Evolutionary conservation across 176 grass and related monocot species (phyloP), one percentile per base, ranked within the genome.

Genomic region (Aegilops bicornis): DNA sequence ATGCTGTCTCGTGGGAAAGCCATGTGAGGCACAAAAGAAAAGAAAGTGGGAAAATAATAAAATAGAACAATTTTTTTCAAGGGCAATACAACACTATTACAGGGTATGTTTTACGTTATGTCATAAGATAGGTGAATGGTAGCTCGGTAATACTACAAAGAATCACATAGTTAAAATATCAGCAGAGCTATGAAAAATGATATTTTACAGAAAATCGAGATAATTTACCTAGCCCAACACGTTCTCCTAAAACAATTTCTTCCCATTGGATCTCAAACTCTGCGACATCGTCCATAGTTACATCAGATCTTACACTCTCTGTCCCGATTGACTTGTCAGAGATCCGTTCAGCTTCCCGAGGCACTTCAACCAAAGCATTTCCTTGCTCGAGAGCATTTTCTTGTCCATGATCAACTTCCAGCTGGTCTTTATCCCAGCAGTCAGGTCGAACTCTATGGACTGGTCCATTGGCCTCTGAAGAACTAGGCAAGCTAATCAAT

Each of bases 261-360:
- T 97, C 97, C 97, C 97, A 99, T 63, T 85, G 90, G 77, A 99
- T 99, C 89, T 99, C 97, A 52, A 99, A 88, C 80, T 99, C 97
- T 30, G 89, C 79, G 16, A 99, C 92, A 76, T 94, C 92, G 83
- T 99, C 94, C 68, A 94, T 74, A 69, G 89, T 83, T 66, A 93
- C 88, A 65, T 94, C 97, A 93, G 97, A 99, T 78, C 88, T 96
- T 62, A 86, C 77, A 72, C 92, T 99, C 72, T 99, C 97, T 29
- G 89, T 96, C 20, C 92, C 97, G 31, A 84, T 90, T 59, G 94
- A 94, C 71, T 95, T 97, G 79, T 96, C 94, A 67, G 97, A 94
- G 42, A 52, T 75, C 76, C 92, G 71, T 80, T 99, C 94, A 76
- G 73, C 85, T 87, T 93, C 89, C 87, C 80, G 90, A 73, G 85